Evolutionary conservation across 2,329 filamentous ascomycete genomes (phyloP).

Genomic region (Blumeria hordei): DNA sequence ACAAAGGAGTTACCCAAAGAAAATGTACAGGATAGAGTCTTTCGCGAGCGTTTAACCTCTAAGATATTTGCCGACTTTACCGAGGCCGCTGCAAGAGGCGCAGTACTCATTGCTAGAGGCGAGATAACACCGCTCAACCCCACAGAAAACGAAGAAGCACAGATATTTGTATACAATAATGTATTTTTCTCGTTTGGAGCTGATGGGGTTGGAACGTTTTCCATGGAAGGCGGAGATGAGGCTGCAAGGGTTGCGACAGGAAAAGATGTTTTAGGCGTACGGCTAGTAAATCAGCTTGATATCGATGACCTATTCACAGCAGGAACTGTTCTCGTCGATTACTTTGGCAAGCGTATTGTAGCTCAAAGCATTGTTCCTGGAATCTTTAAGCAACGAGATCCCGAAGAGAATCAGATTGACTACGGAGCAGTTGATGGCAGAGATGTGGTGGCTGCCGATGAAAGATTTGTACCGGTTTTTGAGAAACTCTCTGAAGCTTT

Average conservation of each 20-base stretch:
- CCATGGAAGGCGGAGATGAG: slow-evolving; percentile 87
- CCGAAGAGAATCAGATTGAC: slow-evolving; percentile 95
- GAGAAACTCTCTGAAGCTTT: slow-evolving; percentile 76
- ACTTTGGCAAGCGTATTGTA: slow-evolving; percentile 88
- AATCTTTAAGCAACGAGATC: slow-evolving; percentile 96
- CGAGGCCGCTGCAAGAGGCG: slow-evolving; percentile 77
- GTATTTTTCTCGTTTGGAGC: slow-evolving; percentile 98
- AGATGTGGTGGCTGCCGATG: slow-evolving; percentile 76
- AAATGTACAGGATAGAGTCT: slow-evolving; percentile 82
- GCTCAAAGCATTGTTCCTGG: slow-evolving; percentile 95
- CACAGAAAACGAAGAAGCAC: slow-evolving; percentile 73
- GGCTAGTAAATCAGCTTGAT: slow-evolving; percentile 88
- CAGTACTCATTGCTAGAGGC: slow-evolving; percentile 73
- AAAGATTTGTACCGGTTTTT: slow-evolving; percentile 64
- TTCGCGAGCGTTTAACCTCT: slow-evolving; percentile 76
- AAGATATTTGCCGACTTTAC: slow-evolving; percentile 97
- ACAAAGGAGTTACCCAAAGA: slow-evolving; percentile 86
- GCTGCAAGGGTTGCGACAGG: slow-evolving; percentile 86
- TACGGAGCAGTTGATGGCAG: slow-evolving; percentile 96
- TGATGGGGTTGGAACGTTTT: slow-evolving; percentile 92
- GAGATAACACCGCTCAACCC: slow-evolving; percentile 89
- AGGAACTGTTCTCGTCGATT: slow-evolving; percentile 89
- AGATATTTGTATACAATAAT: slow-evolving; percentile 99
- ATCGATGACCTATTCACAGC: slow-evolving; percentile 87
- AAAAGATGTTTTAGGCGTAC: slow-evolving; percentile 87